Evolutionary conservation across 805 yeast genomes (phyloP), one percentile per base, ranked within the genome.

Genomic region (Saccharomyces eubayanus): DNA sequence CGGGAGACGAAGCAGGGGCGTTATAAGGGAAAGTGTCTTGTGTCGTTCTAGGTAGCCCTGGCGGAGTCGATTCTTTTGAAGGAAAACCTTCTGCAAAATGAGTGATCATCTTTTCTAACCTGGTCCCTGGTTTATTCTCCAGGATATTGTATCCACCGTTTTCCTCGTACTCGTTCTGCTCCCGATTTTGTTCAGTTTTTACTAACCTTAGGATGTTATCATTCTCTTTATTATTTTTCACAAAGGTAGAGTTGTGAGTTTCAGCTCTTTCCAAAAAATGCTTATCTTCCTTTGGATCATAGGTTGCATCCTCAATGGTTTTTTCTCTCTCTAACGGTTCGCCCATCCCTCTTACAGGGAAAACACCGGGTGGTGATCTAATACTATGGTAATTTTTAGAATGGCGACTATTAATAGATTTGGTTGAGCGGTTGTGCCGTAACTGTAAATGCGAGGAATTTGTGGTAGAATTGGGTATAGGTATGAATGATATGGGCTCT

Each of bases 281-380:
- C 20, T 28, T n/a, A 27, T 47, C 12, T 3, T 31, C 40, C 31
- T 31, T 30, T 30, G 27, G 28, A 24, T 36, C 47, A 30, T 49
- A 51, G 29, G 52, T 55, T 24, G 74, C 59, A 28, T 73, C 72
- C 3, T 89, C 89, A 52, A 86, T 82, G 0, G 84, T 73, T 47
- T 70, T 71, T 60, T 86, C 91, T 52, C 78, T 71, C 28, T 67
- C 69, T 46, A 79, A 65, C 2, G 92, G 86, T 10, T 73, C 75
- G 1, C 88, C 90, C 92, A 87, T 85, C 1, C 88, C 92, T 59
- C 75, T 74, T 1, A 87, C 91, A 0, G 95, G 94, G 69, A 86
- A 87, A 1, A 86, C 90, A 56, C 89, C 89, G 28, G 80, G 80
- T 3, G 92, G 95, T 1, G 90, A 84, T 57, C 80, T 69, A 5